These are phyloP conservation scores for Diaporthe ampelina DNA, from an alignment of 2,329 filamentous ascomycete species.

Conservation along the genomic window DNA sequence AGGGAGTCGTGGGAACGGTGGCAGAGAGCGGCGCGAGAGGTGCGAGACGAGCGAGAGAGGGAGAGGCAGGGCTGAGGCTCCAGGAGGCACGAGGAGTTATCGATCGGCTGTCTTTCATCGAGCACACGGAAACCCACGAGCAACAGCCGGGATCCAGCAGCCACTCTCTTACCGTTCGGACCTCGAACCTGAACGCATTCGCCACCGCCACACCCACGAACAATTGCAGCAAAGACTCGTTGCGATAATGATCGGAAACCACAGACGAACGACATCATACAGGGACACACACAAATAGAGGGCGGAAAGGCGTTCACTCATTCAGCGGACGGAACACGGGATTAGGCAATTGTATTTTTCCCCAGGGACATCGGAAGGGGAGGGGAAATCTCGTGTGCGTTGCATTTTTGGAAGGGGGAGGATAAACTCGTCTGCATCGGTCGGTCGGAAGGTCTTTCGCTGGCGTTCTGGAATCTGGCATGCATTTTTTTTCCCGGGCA, in stretches of 20 bases:
- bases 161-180: neutral
- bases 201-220: neutral
- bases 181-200: neutral
- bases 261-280: neutral
- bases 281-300: neutral
- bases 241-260: neutral
- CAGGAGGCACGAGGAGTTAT: neutral
- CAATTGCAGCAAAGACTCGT: too few species aligned
- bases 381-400: neutral
- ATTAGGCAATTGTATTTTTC: slow-evolving; percentile 25
- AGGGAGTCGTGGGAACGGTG: too few species aligned
- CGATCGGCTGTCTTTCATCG: neutral
- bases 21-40: too few species aligned
- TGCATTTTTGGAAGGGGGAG: neutral
- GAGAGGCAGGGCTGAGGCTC: too few species aligned
- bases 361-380: neutral
- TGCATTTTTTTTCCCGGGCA: too few species aligned
- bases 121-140: neutral
- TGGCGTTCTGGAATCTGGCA: slow-evolving; percentile 17
- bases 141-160: neutral
- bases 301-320: slow-evolving; percentile 19
- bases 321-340: neutral
- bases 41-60: too few species aligned
- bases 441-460: neutral
- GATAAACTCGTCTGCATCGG: neutral